Evolutionary conservation across 441 rosid genomes (phyloP).

Genomic region (Rhodomyrtus psidioides): DNA sequence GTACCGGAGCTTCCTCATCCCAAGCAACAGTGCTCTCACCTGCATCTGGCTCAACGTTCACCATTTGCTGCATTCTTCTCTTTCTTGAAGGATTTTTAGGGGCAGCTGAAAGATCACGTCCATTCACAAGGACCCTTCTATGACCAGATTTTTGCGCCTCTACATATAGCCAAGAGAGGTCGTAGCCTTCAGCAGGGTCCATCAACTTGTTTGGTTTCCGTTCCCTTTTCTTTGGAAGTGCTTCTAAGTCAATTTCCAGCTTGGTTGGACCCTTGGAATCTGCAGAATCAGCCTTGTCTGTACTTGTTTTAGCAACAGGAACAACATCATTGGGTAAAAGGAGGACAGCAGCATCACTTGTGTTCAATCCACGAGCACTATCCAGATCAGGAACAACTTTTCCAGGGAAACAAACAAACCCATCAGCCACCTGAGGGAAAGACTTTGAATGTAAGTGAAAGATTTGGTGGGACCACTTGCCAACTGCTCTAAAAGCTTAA

Average conservation of each 20-base stretch:
- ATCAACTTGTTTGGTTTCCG: conserved; percentile 58
- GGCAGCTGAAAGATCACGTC: neutral
- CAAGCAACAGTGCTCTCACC: neutral
- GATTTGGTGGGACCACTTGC: too few species aligned
- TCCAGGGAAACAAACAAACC: neutral
- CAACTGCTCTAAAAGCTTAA: too few species aligned
- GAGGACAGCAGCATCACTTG: conserved; percentile 14
- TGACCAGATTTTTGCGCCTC: conserved; percentile 18
- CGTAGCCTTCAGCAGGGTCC: conserved; percentile 61
- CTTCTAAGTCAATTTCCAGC: conserved; percentile 21
- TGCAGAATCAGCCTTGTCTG: conserved; percentile 7
- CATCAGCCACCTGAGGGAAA: conserved; percentile 18
- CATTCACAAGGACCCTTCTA: conserved; percentile 13
- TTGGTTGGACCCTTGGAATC: conserved; percentile 16
- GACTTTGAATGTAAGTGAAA: conserved; percentile 4
- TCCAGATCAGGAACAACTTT: conserved; percentile 19
- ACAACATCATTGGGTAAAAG: neutral
- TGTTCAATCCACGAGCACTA: conserved; percentile 8
- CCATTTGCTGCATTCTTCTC: conserved; percentile 10
- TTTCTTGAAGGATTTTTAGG: conserved; percentile 10
- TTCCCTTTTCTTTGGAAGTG: conserved; percentile 42
- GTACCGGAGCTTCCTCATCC: conserved; percentile 17
- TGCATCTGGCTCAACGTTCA: conserved; percentile 1
- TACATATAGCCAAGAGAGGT: conserved; percentile 31
- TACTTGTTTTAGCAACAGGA: neutral